Evolutionary conservation across 2,329 filamentous ascomycete genomes (phyloP).

Genomic region (Eurotiales sp.): DNA sequence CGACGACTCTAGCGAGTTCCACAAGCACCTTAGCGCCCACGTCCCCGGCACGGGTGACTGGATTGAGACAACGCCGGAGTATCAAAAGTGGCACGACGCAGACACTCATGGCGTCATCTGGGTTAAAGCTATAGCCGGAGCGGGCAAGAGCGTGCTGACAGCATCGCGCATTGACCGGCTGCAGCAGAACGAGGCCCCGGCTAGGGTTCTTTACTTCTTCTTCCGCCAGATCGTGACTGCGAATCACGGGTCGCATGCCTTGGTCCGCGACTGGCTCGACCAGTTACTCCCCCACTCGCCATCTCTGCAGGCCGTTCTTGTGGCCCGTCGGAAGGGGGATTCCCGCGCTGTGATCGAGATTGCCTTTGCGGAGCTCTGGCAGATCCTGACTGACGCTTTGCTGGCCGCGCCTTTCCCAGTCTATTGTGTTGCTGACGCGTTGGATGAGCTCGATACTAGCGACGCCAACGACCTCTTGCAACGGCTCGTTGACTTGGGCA

Average conservation of each 20-base stretch:
- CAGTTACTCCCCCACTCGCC: constrained; percentile 1
- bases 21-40: constrained; percentile 6
- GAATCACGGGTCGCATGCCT: constrained; percentile 14
- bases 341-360: background rate
- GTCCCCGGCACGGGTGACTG: constrained; percentile 13
- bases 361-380: constrained; percentile 14
- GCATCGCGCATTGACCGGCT: constrained; percentile 9
- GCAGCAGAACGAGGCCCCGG: background rate
- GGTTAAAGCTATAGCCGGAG: constrained; percentile 19
- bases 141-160: constrained; percentile 18
- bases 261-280: constrained; percentile 15
- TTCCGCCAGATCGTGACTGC: constrained; percentile 18
- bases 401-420: background rate
- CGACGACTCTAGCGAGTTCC: constrained; percentile 9
- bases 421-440: constrained; percentile 2
- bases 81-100: constrained; percentile 9
- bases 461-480: background rate
- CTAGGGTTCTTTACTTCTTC: constrained; percentile 15
- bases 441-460: constrained; percentile 4
- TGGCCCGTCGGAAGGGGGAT: background rate
- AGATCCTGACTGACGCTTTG: background rate
- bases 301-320: constrained; percentile 23
- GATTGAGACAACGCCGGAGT: constrained; percentile 5
- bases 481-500: background rate
- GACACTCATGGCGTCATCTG: constrained; percentile 13